Conservation (phyloP, 1,284 basidiomycete species). For the Ustilago hordei region DNA sequence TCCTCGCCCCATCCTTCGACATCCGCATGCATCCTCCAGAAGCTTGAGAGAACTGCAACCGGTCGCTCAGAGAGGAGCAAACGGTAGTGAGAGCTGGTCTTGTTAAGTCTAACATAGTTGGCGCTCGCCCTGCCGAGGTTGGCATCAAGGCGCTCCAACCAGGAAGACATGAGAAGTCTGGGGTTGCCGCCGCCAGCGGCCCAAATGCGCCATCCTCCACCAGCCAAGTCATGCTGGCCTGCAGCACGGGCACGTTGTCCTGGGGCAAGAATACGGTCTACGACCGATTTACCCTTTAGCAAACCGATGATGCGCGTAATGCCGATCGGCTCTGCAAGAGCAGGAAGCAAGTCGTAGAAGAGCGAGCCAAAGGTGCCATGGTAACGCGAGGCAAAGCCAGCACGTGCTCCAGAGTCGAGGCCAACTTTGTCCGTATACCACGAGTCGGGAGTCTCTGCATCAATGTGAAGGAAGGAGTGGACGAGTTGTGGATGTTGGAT, state of each 20-base stretch:
- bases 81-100: slow-evolving; percentile 18
- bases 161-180: slow-evolving; percentile 43
- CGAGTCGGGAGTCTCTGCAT: slow-evolving; percentile 52
- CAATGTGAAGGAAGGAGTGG: slow-evolving; percentile 57
- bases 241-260: slow-evolving; percentile 37
- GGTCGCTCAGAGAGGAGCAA: slow-evolving; percentile 38
- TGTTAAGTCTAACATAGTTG: slow-evolving; percentile 36
- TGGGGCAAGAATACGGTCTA: slow-evolving; percentile 55
- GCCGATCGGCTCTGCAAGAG: slow-evolving; percentile 46
- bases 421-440: slow-evolving; percentile 51
- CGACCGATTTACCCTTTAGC: slow-evolving; percentile 39
- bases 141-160: slow-evolving; percentile 53
- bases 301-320: slow-evolving; percentile 48
- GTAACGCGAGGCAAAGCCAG: slow-evolving; percentile 40
- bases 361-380: slow-evolving; percentile 44
- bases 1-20: slow-evolving; percentile 51
- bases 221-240: slow-evolving; percentile 35
- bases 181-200: slow-evolving; percentile 48
- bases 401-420: slow-evolving; percentile 41
- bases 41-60: slow-evolving; percentile 53
- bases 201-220: slow-evolving; percentile 49
- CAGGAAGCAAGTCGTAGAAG: slow-evolving; percentile 52
- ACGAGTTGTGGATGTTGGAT: slow-evolving; percentile 52
- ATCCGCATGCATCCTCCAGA: slow-evolving; percentile 57
- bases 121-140: slow-evolving; percentile 41